Evolutionary conservation across 805 yeast species (phyloP), one percentile per base, ranked within the genome.

Genomic region (Yarrowia sp.): DNA sequence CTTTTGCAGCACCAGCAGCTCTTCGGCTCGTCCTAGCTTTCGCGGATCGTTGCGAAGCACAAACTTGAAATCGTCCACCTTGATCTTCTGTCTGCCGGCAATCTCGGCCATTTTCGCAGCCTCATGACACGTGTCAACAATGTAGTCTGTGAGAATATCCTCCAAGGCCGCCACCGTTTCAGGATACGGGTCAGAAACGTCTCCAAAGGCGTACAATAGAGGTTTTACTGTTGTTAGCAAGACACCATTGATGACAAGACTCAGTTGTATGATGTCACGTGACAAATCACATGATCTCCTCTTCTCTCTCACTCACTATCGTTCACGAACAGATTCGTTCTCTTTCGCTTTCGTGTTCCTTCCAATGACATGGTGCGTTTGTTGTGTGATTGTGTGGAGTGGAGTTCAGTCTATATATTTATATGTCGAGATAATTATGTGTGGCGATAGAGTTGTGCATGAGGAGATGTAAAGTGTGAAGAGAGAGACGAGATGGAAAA

Each of bases 51-150:
- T 83, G 53, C 92, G 78, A 64, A 90, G 76, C 0, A 89, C 90
- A 76, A 88, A 89, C 74, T 85, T 86, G 77, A 89, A 85, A 73
- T 89, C 93, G 50, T 88, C 92, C 17, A 89, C 86, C 71, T 86
- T 86, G 71, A 89, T 82, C 76, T 88, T 89, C 69, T 81, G 85
- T 44, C 92, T 79, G 13, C 79, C 79, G 0, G 87, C 82, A 3
- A 84, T 81, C 47, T 82, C 78, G 42, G 91, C 81, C 70, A 82
- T 79, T 30, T 82, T 73, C 70, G 81, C 74, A 15, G 88, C 86
- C 71, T 84, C 83, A 70, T 85, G 78, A 78, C 91, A 81, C 80
- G 88, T 80, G 72, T 86, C 89, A 3, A 84, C 82, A 47, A 89
- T 76, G 74, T 88, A 90, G 47, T 84, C 85, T 12, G 87, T 84